A percentile compares a stretch with the other conserved stretches of the same genome.
phyloP scores from a whole-genome alignment of 2,329 filamentous ascomycete species.

The Epichloe amarillans region DNA sequence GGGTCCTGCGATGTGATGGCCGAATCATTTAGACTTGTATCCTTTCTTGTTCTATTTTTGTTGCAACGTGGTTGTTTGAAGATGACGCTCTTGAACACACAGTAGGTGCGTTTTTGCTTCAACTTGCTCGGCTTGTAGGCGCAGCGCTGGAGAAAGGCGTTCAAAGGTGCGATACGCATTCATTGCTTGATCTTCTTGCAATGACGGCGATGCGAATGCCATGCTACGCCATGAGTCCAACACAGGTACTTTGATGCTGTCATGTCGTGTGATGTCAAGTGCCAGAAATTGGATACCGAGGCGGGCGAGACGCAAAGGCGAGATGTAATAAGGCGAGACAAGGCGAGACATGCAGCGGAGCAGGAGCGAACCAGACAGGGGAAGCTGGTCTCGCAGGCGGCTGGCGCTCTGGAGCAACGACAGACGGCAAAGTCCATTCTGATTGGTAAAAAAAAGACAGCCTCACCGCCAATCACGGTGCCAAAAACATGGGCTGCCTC shows the following conservation, averaged over 20 bases:
- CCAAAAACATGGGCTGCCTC: slow-evolving; percentile 4
- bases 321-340: slow-evolving; percentile 2
- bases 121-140: too few species aligned
- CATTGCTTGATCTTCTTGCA: too few species aligned
- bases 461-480: slow-evolving; percentile 1
- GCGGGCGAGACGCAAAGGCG: background rate
- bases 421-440: background rate
- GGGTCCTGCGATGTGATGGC: background rate
- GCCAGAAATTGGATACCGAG: background rate
- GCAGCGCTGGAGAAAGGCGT: too few species aligned
- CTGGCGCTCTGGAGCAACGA: background rate
- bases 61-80: background rate
- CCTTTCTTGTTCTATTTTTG: background rate
- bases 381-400: background rate
- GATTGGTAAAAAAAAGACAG: slow-evolving; percentile 3
- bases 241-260: too few species aligned
- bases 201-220: too few species aligned
- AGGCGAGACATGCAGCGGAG: slow-evolving; percentile 6
- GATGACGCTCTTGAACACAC: background rate
- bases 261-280: too few species aligned
- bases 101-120: too few species aligned
- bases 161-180: too few species aligned
- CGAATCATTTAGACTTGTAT: background rate
- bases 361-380: background rate
- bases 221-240: too few species aligned